Conservation (phyloP, 75 land plant species). For the Larix kaempferi region DNA sequence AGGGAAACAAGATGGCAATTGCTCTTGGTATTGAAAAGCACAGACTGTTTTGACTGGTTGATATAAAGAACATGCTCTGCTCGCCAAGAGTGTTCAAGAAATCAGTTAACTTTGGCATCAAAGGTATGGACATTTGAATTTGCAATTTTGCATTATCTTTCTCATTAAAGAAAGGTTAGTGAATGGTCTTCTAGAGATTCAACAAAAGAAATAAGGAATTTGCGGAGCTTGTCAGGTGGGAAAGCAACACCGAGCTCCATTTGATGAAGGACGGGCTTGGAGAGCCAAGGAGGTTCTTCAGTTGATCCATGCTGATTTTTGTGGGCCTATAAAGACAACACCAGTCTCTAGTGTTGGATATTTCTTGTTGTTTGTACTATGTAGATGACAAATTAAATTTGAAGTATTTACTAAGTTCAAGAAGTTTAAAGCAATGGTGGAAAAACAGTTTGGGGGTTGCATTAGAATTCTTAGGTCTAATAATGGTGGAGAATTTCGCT, state of each 20-base stretch:
- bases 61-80: neutral
- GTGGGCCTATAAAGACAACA: neutral
- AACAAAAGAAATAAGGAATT: neutral
- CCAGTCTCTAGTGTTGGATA: neutral
- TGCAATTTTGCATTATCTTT: neutral
- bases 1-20: too few species aligned
- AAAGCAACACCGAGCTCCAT: neutral
- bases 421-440: too few species aligned
- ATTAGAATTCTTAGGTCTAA: too few species aligned
- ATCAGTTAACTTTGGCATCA: neutral
- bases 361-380: too few species aligned
- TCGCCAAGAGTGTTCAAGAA: neutral
- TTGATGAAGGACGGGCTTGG: neutral
- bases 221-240: neutral
- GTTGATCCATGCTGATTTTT: neutral
- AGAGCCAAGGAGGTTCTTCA: neutral
- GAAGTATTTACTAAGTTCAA: too few species aligned
- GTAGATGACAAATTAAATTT: too few species aligned
- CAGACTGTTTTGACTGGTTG: neutral
- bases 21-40: too few species aligned
- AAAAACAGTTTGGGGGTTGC: too few species aligned
- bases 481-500: too few species aligned
- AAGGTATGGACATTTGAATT: neutral
- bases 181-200: neutral
- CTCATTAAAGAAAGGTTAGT: too few species aligned